Evolutionary conservation across 2,329 filamentous ascomycete species (phyloP), one percentile per base, ranked within the genome.

Genomic region (Chaetothyriales sp.): DNA sequence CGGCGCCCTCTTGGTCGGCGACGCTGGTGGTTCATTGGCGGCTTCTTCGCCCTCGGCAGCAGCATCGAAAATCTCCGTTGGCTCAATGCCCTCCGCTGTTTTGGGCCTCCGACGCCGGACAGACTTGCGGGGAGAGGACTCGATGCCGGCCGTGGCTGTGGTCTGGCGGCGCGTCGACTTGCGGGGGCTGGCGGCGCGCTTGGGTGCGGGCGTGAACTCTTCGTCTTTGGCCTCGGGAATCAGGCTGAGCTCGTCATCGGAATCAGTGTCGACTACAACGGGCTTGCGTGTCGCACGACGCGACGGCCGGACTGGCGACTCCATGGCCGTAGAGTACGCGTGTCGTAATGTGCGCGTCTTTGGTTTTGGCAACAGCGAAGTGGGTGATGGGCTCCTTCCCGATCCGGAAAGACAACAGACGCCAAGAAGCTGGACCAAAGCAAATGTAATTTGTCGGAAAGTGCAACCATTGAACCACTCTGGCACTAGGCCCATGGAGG

Each of bases 181-280:
- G 56, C 76, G 73, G 28, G 75, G 70, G 53, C 73, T 77, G 46
- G 70, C 73, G 22, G 32, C 32, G 53, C 75, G 76, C 50, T 76
- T 72, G 1, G 83, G 77, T 46, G 83, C 83, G 2, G 87, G 87
- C 44, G 83, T 84, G 61, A 88, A 92, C 47, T 94, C 86, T 47
- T 89, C 83, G 56, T 85, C 84, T 47, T 83, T 78, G 25, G 83
- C 73, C 25, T 73, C 76, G 15, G 78, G 66, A 46, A 70, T 70
- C 43, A 67, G 63, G 56, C 68, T 70, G 56, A 60, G 42, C 44
- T 84, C 79, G 51, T 87, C 84, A 52, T 93, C 86, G 43, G 90
- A 86, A 20, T 79, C 77, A 18, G 78, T 87, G 57, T 93, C 87
- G 53, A 89, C 71, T 46, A 93, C 75, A 48, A 83, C 78, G 60